Conservation (phyloP, 352 stramenopile species). For the Pythium apleroticum region DNA sequence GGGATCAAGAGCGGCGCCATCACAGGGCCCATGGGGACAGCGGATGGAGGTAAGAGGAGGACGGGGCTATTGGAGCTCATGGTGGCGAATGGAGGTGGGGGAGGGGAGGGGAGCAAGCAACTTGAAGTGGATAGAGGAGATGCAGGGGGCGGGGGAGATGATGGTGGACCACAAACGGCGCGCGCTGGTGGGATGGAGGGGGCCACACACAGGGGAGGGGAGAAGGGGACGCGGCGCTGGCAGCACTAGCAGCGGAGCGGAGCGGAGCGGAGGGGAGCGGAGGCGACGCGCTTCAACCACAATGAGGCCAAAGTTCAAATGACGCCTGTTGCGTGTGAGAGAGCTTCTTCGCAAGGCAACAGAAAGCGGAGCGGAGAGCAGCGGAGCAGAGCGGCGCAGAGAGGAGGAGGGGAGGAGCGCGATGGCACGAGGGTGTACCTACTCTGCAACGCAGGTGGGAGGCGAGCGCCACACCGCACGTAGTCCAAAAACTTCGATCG, state of each 20-base stretch:
- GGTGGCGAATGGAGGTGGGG: constrained; percentile 3
- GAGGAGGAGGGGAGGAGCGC: constrained; percentile 16
- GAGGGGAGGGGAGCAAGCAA: constrained; percentile 7
- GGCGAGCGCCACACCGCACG: constrained; percentile 23
- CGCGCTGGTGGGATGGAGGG: constrained; percentile 10
- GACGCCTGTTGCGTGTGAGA: constrained; percentile 29
- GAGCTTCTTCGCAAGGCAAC: constrained; percentile 15
- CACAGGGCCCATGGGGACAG: constrained; percentile 20
- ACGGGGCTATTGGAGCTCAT: constrained; percentile 35
- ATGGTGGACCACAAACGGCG: constrained; percentile 18
- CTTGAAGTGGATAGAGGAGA: constrained; percentile 18
- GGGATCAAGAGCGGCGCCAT: constrained; percentile 22
- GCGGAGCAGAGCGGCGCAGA: constrained; percentile 9
- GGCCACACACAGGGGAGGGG: constrained; percentile 17
- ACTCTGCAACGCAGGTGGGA: constrained; percentile 24
- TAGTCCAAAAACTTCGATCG: constrained; percentile 17
- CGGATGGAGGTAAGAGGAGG: constrained; percentile 25
- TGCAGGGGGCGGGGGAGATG: constrained; percentile 10
- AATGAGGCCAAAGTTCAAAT: constrained; percentile 71
- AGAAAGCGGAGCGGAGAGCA: constrained; percentile 13
- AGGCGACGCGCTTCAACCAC: constrained; percentile 39
- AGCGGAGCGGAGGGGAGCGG: constrained; percentile 17
- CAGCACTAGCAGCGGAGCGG: constrained; percentile 3
- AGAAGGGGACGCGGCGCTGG: constrained; percentile 7
- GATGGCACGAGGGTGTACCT: constrained; percentile 24